These are phyloP conservation scores for Hyphodiscus sp. DNA, from an alignment of 2,329 filamentous ascomycete genomes.

Conservation along the genomic window DNA sequence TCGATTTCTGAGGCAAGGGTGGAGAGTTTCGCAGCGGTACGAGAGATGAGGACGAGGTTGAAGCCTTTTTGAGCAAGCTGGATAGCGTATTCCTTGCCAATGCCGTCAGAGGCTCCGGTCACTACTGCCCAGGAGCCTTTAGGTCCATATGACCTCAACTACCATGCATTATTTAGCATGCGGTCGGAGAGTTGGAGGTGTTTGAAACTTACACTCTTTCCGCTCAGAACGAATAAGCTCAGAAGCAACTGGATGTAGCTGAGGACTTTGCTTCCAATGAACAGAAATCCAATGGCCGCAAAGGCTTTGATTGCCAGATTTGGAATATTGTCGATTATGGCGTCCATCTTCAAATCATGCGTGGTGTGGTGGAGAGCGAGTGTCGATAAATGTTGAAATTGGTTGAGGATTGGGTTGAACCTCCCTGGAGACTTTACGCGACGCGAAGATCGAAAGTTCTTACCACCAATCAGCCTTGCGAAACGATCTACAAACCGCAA, in stretches of 20 bases:
- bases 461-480: neutral
- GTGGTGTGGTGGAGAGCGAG: neutral
- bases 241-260: slow-evolving; percentile 56
- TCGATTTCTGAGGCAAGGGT: slow-evolving; percentile 69
- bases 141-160: slow-evolving; percentile 87
- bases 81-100: slow-evolving; percentile 91
- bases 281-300: slow-evolving; percentile 51
- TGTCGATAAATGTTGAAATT: neutral
- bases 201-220: slow-evolving; percentile 47
- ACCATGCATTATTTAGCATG: slow-evolving; percentile 8
- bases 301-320: slow-evolving; percentile 22
- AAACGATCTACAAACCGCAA: neutral
- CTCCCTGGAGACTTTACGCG: neutral
- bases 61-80: slow-evolving; percentile 89
- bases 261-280: slow-evolving; percentile 48
- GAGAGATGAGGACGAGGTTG: slow-evolving; percentile 91
- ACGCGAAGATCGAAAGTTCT: neutral
- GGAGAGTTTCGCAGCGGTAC: slow-evolving; percentile 87
- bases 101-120: slow-evolving; percentile 91
- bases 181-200: neutral
- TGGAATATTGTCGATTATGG: slow-evolving; percentile 16
- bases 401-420: slow-evolving; percentile 17
- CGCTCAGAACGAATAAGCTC: slow-evolving; percentile 61
- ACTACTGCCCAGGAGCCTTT: slow-evolving; percentile 92
- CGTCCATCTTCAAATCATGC: slow-evolving; percentile 10